These are phyloP conservation scores for Excoecaria cochinchinensis DNA, from an alignment of 345 rosid genomes.

Conservation along the genomic window DNA sequence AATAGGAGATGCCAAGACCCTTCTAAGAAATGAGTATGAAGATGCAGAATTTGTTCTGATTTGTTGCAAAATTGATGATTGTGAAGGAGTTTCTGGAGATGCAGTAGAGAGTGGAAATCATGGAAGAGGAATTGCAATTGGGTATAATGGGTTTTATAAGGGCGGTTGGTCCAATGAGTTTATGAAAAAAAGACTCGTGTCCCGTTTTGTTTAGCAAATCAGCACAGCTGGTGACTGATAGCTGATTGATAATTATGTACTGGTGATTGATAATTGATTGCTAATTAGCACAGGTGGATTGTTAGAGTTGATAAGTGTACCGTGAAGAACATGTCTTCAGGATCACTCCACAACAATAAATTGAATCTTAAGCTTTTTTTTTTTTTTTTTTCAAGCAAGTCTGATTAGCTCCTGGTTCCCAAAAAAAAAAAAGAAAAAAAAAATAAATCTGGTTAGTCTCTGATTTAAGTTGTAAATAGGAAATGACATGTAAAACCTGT, in stretches of 20 bases:
- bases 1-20: too few species aligned
- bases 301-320: conserved; percentile 41
- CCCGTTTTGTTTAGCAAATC: conserved; percentile 45
- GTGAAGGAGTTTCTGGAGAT: too few species aligned
- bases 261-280: too few species aligned
- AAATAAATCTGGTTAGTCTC: background rate
- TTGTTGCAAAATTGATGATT: too few species aligned
- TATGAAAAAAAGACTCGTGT: conserved; percentile 20
- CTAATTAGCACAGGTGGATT: conserved; percentile 47
- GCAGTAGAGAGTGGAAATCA: conserved; percentile 20
- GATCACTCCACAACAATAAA: conserved; percentile 26
- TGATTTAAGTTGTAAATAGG: background rate
- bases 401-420: too few species aligned
- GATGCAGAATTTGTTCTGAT: too few species aligned
- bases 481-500: background rate
- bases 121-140: conserved; percentile 31
- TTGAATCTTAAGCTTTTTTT: conserved; percentile 10
- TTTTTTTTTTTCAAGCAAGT: background rate
- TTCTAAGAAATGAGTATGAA: too few species aligned
- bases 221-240: background rate
- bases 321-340: conserved; percentile 58
- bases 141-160: conserved; percentile 43
- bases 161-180: conserved; percentile 27
- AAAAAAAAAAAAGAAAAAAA: too few species aligned
- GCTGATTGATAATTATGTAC: too few species aligned